Conservation (phyloP, 228 moss, liverwort and hornwort species). For the Sphagnum fallax region DNA sequence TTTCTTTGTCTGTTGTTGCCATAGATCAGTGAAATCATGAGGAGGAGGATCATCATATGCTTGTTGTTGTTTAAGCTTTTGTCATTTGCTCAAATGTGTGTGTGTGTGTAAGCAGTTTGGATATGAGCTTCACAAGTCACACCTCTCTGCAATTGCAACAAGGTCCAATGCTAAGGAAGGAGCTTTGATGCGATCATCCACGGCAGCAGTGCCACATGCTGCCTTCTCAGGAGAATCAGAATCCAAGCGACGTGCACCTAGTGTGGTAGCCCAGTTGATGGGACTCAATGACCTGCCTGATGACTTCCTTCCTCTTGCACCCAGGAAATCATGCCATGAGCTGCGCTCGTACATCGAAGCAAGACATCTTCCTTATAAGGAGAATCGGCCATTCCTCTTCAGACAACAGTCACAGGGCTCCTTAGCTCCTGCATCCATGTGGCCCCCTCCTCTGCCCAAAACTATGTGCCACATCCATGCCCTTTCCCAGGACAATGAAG, state of each 20-base stretch:
- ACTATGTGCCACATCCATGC: conserved; percentile 1
- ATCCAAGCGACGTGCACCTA: conserved; percentile 41
- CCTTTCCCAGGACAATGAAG: conserved; percentile 25
- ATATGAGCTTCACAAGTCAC: conserved; percentile 17
- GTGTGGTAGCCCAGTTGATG: conserved; percentile 81
- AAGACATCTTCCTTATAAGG: neutral
- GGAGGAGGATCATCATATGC: too few relatives aligned
- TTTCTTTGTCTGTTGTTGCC: too few relatives aligned
- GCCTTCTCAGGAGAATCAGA: conserved; percentile 20
- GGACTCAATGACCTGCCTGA: conserved; percentile 67
- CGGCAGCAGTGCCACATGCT: too few relatives aligned
- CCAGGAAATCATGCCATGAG: conserved; percentile 13
- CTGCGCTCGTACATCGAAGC: conserved; percentile 6
- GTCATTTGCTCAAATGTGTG: too few relatives aligned
- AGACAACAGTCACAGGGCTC: conserved; percentile 24
- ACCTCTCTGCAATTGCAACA: neutral
- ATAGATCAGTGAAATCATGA: too few relatives aligned
- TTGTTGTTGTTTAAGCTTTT: too few relatives aligned
- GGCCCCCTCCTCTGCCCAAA: conserved; percentile 37
- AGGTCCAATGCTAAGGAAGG: conserved; percentile 1
- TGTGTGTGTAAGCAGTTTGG: conserved; percentile 17
- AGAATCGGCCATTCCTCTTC: conserved; percentile 3
- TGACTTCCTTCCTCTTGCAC: conserved; percentile 17
- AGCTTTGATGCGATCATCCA: conserved; percentile 4
- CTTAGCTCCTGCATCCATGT: conserved; percentile 24